Conservation (phyloP, 2,329 filamentous ascomycete species). For the Pseudocercospora pini-densiflorae region DNA sequence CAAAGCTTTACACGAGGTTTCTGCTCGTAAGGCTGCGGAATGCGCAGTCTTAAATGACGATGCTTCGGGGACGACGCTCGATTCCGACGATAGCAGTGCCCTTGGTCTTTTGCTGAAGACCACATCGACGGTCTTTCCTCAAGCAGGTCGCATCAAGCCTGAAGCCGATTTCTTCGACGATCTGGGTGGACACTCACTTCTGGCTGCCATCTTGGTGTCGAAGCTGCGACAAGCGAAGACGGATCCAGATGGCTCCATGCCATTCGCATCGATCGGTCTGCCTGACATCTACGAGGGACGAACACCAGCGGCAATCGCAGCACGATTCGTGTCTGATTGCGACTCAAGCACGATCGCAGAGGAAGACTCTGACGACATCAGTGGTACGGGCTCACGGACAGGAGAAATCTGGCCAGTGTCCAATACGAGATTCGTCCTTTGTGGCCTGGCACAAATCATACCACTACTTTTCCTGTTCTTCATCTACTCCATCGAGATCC, state of each 20-base stretch:
- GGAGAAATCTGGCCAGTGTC: constrained; percentile 26
- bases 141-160: constrained; percentile 45
- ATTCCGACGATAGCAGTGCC: constrained; percentile 15
- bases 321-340: constrained; percentile 21
- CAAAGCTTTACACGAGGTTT: constrained; percentile 31
- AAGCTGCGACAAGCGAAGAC: constrained; percentile 22
- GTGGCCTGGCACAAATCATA: constrained; percentile 30
- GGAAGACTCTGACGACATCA: constrained; percentile 14
- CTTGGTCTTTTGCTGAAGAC: constrained; percentile 20
- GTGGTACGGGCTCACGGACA: constrained; percentile 29
- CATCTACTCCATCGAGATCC: constrained; percentile 28
- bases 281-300: constrained; percentile 34
- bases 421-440: constrained; percentile 27
- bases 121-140: constrained; percentile 50
- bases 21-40: constrained; percentile 23
- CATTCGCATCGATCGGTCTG: constrained; percentile 33
- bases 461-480: constrained; percentile 33
- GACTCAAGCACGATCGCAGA: constrained; percentile 20
- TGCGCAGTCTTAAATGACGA: not conserved
- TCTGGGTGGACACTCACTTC: constrained; percentile 74
- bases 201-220: constrained; percentile 54
- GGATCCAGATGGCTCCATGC: constrained; percentile 18
- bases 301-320: constrained; percentile 27
- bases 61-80: not conserved
- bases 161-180: constrained; percentile 70